A percentile compares a stretch with the other conserved stretches of the same genome.
These are phyloP conservation scores for Globisporangium cylindrosporum DNA, from an alignment of 352 stramenopile genomes.

Conservation along the genomic window DNA sequence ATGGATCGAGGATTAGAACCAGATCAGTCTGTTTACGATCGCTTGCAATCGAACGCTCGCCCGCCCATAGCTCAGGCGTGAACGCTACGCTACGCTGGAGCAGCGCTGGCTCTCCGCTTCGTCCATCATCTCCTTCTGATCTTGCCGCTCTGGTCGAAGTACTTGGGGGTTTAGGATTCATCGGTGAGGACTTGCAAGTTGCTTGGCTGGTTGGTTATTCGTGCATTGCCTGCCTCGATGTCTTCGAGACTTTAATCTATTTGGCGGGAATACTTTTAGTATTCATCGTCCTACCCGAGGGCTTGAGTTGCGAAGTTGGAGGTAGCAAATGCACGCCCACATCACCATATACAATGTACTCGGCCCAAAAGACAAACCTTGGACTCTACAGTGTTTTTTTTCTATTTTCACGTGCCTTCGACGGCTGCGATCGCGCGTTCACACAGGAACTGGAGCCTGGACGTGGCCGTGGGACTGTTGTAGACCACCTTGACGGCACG, in stretches of 20 bases:
- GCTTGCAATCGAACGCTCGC: neutral
- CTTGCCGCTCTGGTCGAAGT: no score
- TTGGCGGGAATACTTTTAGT: no score
- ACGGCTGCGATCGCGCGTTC: slow-evolving; percentile 53
- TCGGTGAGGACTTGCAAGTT: no score
- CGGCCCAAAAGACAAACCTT: no score
- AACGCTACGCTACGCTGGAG: neutral
- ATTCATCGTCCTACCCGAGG: no score
- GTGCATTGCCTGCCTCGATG: no score
- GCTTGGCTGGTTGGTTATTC: no score
- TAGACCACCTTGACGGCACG: slow-evolving; percentile 57
- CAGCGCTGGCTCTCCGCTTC: neutral
- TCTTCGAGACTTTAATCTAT: no score
- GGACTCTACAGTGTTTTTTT: neutral
- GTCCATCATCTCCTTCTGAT: neutral
- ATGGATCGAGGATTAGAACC: neutral
- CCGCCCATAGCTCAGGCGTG: neutral
- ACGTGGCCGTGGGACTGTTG: slow-evolving; percentile 39
- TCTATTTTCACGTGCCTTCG: slow-evolving; percentile 43
- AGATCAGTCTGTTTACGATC: neutral
- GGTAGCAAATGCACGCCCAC: no score
- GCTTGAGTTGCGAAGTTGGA: no score
- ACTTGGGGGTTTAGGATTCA: no score
- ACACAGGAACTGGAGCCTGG: slow-evolving; percentile 45
- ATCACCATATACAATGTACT: no score